A percentile compares a stretch with the other conserved stretches of the same genome.
phyloP scores from a whole-genome alignment of 441 rosid species.

The Corymbia calophylla region DNA sequence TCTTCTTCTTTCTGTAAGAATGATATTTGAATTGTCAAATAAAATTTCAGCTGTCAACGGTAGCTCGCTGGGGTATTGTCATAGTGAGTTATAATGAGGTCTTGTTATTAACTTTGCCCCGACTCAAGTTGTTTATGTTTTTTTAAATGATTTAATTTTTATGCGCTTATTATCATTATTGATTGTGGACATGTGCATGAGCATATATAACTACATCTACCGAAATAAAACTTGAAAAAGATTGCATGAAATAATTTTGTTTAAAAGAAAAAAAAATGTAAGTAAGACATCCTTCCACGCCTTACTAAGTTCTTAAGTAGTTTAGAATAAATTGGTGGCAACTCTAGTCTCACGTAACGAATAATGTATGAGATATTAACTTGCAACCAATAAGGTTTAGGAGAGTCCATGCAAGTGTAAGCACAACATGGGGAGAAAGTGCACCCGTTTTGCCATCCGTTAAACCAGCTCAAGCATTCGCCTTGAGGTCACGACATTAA shows the following conservation, averaged over 20 bases:
- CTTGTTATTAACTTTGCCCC: not conserved
- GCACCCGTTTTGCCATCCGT: not conserved
- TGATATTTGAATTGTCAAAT: slow-evolving; percentile 11
- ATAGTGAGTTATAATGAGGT: not conserved
- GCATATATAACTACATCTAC: not conserved
- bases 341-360: not conserved
- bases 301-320: not conserved
- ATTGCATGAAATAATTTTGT: no score
- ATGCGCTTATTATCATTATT: not conserved
- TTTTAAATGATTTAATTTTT: no score
- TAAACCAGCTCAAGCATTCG: not conserved
- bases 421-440: not conserved
- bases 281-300: not conserved
- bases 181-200: not conserved
- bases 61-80: not conserved
- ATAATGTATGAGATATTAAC: no score
- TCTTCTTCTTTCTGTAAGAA: slow-evolving; percentile 15
- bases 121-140: not conserved
- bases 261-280: no score
- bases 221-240: not conserved
- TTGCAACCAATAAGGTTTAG: not conserved
- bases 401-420: not conserved
- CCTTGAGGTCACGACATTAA: not conserved
- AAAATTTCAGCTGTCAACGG: not conserved
- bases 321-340: no score